Evolutionary conservation across 2,329 filamentous ascomycete species (phyloP), one percentile per base, ranked within the genome.

Genomic region (Arthrobotrys iridis): DNA sequence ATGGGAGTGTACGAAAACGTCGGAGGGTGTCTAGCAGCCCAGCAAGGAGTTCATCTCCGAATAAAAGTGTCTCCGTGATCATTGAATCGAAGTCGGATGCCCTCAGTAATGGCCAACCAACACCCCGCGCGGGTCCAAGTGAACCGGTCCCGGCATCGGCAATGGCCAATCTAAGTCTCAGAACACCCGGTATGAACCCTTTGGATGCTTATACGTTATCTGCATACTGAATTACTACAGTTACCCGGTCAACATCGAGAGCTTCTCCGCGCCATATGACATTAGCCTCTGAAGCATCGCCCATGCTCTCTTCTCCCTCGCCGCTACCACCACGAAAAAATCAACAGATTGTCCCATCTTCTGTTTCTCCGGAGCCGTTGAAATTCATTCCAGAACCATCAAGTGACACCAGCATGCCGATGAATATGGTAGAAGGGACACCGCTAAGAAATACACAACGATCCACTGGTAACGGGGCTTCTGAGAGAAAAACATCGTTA

Each of bases 351-450:
- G 46, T 48, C 45, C 52, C 62, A 18, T 74, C 70, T 10, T 74
- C 70, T 4, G 62, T 74, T 20, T 74, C 70, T 3, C 70, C 70
- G n/a, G 70, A 74, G 22, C 70, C 70, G 4, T 10, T 62, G 30
- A 62, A 13, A n/a, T 73, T 66, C 35, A 62, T 65, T 11, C 60
- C 68, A 5, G 60, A 66, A 11, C 26, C 41, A 59, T 50, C 68
- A 2, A 48, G 48, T n/a, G 60, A 73, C 11, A 22, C 45, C 11
- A 63, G 46, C 15, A 75, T 68, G 4, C 50, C 50, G 20, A 2
- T 35, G 18, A 30, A 55, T 7, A 50, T 11, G 24, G 18, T 15
- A 15, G 40, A 55, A 13, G 37, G 43, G 26, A 35, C 46, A 7
- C 46, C 46, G 10, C 40, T 58, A 4, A 24, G 20, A 57, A 46